phyloP scores from a whole-genome alignment of 768 basidiomycete species.

The Thelephora ganbajun region DNA sequence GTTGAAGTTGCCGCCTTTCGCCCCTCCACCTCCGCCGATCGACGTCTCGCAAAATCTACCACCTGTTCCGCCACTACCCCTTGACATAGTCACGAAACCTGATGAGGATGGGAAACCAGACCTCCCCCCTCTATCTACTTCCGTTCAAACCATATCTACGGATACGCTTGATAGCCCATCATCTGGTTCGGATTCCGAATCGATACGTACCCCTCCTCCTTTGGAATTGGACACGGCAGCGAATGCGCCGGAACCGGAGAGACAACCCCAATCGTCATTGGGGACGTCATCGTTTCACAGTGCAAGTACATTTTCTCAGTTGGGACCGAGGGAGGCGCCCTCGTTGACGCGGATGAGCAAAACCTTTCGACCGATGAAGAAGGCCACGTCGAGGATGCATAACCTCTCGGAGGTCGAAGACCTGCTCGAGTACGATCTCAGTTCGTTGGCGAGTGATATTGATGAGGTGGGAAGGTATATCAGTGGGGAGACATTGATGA shows the following conservation, averaged over 20 bases:
- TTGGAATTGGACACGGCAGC: neutral
- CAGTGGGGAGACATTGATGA: slow-evolving; percentile 10
- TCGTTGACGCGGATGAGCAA: slow-evolving; percentile 10
- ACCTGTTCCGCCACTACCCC: neutral
- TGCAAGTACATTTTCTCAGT: slow-evolving; percentile 2
- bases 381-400: no score
- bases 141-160: neutral
- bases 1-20: slow-evolving; percentile 58
- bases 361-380: no score
- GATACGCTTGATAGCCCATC: neutral
- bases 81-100: neutral
- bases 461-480: no score
- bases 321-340: slow-evolving; percentile 3
- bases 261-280: no score
- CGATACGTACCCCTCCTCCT: neutral
- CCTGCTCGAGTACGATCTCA: no score
- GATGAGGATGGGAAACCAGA: neutral
- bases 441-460: no score
- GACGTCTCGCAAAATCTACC: neutral
- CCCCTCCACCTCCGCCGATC: slow-evolving; percentile 39
- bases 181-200: neutral
- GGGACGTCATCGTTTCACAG: neutral
- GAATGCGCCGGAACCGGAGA: no score
- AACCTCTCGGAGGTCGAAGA: no score
- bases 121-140: neutral